Base-by-base conservation (phyloP, 768 basidiomycete genomes). In the Mycena epipterygia region DNA sequence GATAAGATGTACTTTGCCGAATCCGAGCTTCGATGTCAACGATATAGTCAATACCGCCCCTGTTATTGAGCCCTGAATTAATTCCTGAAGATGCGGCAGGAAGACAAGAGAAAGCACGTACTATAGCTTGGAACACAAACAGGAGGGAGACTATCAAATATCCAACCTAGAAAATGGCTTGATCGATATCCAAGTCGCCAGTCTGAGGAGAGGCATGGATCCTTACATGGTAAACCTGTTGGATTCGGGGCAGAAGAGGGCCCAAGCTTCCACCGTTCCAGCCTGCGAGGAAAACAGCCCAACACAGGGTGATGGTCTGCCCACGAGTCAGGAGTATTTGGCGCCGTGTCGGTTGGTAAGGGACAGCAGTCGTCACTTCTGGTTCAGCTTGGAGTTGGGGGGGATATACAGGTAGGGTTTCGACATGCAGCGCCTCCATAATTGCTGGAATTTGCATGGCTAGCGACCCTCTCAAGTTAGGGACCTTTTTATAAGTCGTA, bases 81-180 rank as follows among this genome's bases (percentile, higher is more conserved):
- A 16, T 35, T 21, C 30, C 14, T 12, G 13, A 0, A 29, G 14
- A 25, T 2, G 23, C 65, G 3, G 59, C 29, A 14, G 27, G 32
- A 8, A 61, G 23, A 35, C 13, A 8, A 51, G 4, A 44, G 1
- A 6, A 53, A 11, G 8, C 8, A 67, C 65, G 65, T 75, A 85
- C 85, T 64, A 76, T 73, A 32, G 76, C 80, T 55, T 68, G 73
- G 23, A 70, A 74, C 3, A 79, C 78, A 74, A 91, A 91, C 32
- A 90, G 82, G 17, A 89, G 63, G 0, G 89, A 88, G 16, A 91
- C 88, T 8, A 86, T 71, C n/a, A 84, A 76, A 73, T 86, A 89
- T 25, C 81, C 80, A n/a, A 88, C 78, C 84, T 88, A 42, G 33
- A 14, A 46, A 33, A 25, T 25, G 12, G 8, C 32, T 23, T 16